Evolutionary conservation across 1,139 yeast species (phyloP).

Genomic region (Pichia sp.): DNA sequence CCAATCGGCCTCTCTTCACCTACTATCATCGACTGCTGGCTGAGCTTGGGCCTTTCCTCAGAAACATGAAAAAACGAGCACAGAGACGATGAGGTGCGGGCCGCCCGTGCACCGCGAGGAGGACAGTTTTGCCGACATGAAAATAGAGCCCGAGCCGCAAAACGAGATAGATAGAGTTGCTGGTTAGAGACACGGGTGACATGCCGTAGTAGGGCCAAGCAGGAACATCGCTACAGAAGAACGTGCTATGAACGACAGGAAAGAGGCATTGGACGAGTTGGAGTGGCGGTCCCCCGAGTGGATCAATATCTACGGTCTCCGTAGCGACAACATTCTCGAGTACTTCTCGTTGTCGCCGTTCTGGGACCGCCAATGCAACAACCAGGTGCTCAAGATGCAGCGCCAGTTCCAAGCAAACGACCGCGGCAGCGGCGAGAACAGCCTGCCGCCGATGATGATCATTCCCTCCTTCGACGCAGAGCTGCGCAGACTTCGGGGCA

Average conservation of each 20-base stretch:
- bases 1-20: no score
- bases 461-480: conserved; percentile 32
- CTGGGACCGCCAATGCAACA: conserved; percentile 88
- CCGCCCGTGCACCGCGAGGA: not conserved
- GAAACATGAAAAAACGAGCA: not conserved
- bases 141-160: not conserved
- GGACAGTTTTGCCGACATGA: not conserved
- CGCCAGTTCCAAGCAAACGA: conserved; percentile 42
- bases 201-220: not conserved
- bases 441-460: not conserved
- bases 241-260: not conserved
- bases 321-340: conserved; percentile 86
- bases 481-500: conserved; percentile 73
- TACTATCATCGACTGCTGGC: no score
- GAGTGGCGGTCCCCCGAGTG: conserved; percentile 98
- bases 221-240: not conserved
- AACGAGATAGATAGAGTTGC: not conserved
- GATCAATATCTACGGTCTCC: conserved; percentile 82
- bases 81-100: not conserved
- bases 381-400: conserved; percentile 94
- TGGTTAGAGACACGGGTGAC: no score
- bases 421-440: not conserved
- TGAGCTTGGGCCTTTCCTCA: not conserved
- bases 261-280: conserved; percentile 64
- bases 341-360: conserved; percentile 93